Evolutionary conservation across 2,329 filamentous ascomycete genomes (phyloP).

Genomic region (Diaporthe sp.): DNA sequence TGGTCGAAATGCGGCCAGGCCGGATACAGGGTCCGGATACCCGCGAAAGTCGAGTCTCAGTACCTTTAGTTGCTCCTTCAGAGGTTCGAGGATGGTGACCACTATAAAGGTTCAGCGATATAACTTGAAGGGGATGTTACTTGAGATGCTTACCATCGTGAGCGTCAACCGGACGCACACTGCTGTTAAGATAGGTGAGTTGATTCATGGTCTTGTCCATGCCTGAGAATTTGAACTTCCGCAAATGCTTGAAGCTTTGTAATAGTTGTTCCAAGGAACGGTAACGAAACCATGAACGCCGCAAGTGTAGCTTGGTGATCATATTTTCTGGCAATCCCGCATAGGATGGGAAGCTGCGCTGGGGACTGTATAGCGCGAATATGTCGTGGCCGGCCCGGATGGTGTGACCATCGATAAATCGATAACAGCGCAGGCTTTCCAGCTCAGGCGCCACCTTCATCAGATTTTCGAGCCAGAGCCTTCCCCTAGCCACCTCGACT

Average conservation of each 20-base stretch:
- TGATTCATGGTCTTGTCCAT: background rate
- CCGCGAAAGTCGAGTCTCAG: background rate
- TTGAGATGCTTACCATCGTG: background rate
- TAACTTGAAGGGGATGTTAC: background rate
- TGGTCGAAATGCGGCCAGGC: background rate
- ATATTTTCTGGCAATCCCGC: background rate
- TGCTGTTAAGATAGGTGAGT: background rate
- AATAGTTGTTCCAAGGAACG: background rate
- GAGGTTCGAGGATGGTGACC: background rate
- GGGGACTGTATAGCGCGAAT: too few relatives aligned
- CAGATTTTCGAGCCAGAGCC: background rate
- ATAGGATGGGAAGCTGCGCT: too few relatives aligned
- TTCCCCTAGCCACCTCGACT: background rate
- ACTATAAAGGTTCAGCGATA: background rate
- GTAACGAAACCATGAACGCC: background rate
- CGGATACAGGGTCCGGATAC: background rate
- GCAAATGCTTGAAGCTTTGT: background rate
- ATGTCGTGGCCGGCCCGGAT: background rate
- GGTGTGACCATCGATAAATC: background rate
- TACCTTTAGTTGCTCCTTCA: background rate
- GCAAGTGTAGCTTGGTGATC: background rate
- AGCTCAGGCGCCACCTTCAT: background rate
- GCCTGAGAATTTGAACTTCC: background rate
- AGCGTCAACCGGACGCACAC: background rate
- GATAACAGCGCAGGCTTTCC: background rate